Percentiles rank a stretch among this genome's conserved stretches.
These are phyloP conservation scores for Penicillium paneum DNA, from an alignment of 2,329 filamentous ascomycete genomes.

Conservation along the genomic window DNA sequence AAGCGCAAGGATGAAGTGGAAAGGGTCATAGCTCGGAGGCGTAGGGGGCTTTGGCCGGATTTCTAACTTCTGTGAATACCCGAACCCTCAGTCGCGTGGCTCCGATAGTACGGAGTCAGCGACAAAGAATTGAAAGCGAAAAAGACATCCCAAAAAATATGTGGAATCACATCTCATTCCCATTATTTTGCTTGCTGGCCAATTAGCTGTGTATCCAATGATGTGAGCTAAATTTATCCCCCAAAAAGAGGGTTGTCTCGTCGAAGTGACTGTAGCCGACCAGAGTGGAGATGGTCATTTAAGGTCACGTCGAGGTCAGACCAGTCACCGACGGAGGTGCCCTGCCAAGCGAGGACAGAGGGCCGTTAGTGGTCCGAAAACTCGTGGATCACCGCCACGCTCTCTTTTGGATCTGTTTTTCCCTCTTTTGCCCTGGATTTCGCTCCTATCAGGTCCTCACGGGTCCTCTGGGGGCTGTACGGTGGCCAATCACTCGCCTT, in stretches of 20 bases:
- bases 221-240: background rate
- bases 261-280: conserved; percentile 3
- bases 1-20: background rate
- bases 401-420: background rate
- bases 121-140: background rate
- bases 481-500: conserved; percentile 5
- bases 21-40: conserved; percentile 2
- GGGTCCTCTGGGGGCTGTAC: background rate
- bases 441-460: background rate
- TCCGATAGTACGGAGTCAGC: background rate
- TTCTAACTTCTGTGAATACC: background rate
- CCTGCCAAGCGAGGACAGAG: conserved; percentile 8
- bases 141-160: background rate
- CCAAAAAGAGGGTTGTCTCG: too few species aligned
- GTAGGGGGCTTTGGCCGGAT: conserved; percentile 5
- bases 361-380: conserved; percentile 1
- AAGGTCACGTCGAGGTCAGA: background rate
- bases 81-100: conserved; percentile 2
- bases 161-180: background rate
- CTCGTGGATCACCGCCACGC: conserved; percentile 21
- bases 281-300: conserved; percentile 2
- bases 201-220: background rate
- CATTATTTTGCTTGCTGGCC: background rate
- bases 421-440: background rate
- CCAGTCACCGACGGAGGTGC: background rate